phyloP scores from a whole-genome alignment of 208 protist species.

The Porcisia deanei region DNA sequence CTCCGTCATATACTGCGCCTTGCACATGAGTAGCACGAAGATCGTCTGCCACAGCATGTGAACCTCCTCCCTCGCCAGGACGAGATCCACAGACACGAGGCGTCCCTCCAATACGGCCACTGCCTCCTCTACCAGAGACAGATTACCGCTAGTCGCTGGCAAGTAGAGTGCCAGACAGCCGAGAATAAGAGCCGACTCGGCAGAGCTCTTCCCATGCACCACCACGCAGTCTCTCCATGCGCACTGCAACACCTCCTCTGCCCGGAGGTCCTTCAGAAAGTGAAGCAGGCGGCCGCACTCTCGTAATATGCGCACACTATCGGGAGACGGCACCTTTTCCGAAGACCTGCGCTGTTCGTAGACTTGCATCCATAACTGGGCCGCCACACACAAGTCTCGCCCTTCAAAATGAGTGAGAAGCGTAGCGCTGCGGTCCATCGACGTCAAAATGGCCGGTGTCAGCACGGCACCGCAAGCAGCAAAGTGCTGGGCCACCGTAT shows the following conservation, averaged over 20 bases:
- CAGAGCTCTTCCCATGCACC: conserved; percentile 54
- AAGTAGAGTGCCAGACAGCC: conserved; percentile 80
- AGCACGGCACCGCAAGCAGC: conserved; percentile 21
- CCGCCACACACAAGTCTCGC: conserved; percentile 60
- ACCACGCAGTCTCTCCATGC: conserved; percentile 38
- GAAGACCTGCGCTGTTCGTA: conserved; percentile 15
- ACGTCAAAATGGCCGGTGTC: conserved; percentile 38
- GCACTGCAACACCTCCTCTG: conserved; percentile 50
- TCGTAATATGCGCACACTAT: conserved; percentile 53
- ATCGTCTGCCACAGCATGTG: conserved; percentile 79
- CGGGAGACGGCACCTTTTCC: conserved; percentile 18
- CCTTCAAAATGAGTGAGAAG: conserved; percentile 70
- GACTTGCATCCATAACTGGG: conserved; percentile 61
- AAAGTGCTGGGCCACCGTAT: conserved; percentile 40
- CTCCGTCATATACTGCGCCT: conserved; percentile 75
- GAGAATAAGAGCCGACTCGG: conserved; percentile 68
- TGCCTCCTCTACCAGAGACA: conserved; percentile 27
- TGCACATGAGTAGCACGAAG: conserved; percentile 73
- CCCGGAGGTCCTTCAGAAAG: conserved; percentile 57
- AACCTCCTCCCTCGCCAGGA: conserved; percentile 67
- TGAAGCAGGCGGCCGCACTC: conserved; percentile 84
- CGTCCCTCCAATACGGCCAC: conserved; percentile 48
- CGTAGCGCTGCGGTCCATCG: conserved; percentile 68
- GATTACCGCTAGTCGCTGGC: conserved; percentile 25
- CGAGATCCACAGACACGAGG: conserved; percentile 55